Conservation (phyloP, 306 rosid species). For the Geum urbanum region DNA sequence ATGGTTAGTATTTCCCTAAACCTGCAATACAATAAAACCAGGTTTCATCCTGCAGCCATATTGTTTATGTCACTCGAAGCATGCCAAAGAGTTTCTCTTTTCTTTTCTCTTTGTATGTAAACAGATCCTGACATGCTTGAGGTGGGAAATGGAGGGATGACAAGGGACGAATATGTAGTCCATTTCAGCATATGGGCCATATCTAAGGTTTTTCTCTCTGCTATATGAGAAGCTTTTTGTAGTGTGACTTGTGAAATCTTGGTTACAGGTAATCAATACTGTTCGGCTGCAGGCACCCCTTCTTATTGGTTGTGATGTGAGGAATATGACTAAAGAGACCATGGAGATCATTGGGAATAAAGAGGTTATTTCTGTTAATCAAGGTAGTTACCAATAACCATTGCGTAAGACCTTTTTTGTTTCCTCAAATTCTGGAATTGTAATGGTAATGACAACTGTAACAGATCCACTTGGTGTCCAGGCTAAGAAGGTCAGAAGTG, state of each 20-base stretch:
- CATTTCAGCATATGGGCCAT: slow-evolving; percentile 96
- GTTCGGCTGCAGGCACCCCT: slow-evolving; percentile 78
- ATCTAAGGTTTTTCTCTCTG: slow-evolving; percentile 60
- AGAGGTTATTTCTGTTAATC: slow-evolving; percentile 81
- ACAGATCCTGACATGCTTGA: slow-evolving; percentile 99
- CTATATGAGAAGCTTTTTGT: slow-evolving; percentile 12
- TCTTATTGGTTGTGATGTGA: slow-evolving; percentile 88
- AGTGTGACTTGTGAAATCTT: neutral
- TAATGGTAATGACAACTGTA: neutral
- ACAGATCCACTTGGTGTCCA: slow-evolving; percentile 81
- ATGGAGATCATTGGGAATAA: slow-evolving; percentile 54
- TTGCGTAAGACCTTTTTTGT: neutral
- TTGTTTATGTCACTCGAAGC: slow-evolving; percentile 10
- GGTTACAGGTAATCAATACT: neutral
- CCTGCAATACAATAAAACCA: neutral
- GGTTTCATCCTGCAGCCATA: slow-evolving; percentile 2
- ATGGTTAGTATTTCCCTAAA: slow-evolving; percentile 46
- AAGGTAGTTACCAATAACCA: slow-evolving; percentile 43
- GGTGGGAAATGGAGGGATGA: slow-evolving; percentile 97
- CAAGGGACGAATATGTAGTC: slow-evolving; percentile 69
- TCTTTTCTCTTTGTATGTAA: slow-evolving; percentile 9
- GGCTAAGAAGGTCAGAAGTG: slow-evolving; percentile 82
- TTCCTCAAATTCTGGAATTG: neutral
- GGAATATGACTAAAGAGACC: slow-evolving; percentile 71
- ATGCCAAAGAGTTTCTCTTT: neutral